Percentiles rank a stretch among this genome's conserved stretches.
Evolutionary conservation across 73 alveolate species (phyloP).

Genomic region (Paramecium bursaria): DNA sequence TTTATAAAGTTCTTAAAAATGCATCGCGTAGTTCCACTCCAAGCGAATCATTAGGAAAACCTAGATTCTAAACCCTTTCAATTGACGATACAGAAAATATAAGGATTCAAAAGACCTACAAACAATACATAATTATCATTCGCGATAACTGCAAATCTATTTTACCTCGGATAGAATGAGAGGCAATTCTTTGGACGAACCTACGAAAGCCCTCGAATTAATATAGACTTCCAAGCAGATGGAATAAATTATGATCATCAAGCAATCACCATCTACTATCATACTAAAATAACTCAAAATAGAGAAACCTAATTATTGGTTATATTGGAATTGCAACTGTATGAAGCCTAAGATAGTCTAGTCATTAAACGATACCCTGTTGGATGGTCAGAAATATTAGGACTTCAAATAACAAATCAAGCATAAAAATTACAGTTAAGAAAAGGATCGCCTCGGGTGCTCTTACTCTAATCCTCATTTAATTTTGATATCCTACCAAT

Average conservation of each 20-base stretch:
- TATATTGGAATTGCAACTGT: conserved; percentile 6
- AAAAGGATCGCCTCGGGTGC: conserved; percentile 22
- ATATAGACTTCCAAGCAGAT: conserved; percentile 40
- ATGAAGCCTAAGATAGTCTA: conserved; percentile 37
- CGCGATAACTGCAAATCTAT: conserved; percentile 44
- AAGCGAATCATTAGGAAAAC: too few relatives aligned
- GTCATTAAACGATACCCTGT: conserved; percentile 44
- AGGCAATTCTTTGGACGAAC: conserved; percentile 50
- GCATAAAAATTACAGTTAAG: conserved; percentile 6
- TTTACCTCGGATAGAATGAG: not conserved
- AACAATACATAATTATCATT: too few relatives aligned
- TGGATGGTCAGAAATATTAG: conserved; percentile 44
- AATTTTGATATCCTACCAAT: conserved; percentile 3
- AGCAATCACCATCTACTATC: conserved; percentile 11
- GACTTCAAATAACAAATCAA: not conserved
- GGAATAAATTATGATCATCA: conserved; percentile 58
- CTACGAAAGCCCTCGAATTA: conserved; percentile 35
- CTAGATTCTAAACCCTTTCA: too few relatives aligned
- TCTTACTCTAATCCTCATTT: not conserved
- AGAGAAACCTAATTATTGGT: conserved; percentile 10
- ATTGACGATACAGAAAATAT: too few relatives aligned
- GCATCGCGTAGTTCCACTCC: too few relatives aligned
- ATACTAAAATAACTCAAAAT: conserved; percentile 1
- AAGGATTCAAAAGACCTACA: too few relatives aligned
- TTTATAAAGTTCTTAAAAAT: too few relatives aligned